Percentiles rank a stretch among this genome's conserved stretches.
These are phyloP conservation scores for Fusarium marasasianum DNA, from an alignment of 2,329 filamentous ascomycete species.

Conservation along the genomic window DNA sequence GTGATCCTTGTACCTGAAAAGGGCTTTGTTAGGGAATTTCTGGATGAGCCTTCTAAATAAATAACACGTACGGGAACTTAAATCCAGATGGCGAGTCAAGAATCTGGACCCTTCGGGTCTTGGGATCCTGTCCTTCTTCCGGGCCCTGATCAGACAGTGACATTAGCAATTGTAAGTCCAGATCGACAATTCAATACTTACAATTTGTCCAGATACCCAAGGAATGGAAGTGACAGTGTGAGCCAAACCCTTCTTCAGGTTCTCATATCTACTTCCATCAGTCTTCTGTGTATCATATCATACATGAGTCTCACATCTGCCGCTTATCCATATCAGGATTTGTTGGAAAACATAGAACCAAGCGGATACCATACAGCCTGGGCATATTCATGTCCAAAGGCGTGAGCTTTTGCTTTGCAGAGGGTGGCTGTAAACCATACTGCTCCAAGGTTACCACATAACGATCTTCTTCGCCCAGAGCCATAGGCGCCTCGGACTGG, in stretches of 20 bases:
- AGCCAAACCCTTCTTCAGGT: neutral
- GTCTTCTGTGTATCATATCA: neutral
- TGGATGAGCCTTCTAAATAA: rapidly evolving
- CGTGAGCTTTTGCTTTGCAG: neutral
- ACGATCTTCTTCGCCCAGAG: neutral
- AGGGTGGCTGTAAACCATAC: neutral
- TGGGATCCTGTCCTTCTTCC: neutral
- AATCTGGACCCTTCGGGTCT: neutral
- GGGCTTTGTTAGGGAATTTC: neutral
- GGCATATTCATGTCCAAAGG: neutral
- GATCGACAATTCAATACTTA: neutral
- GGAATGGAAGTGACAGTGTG: neutral
- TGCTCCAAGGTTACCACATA: neutral
- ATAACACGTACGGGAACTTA: neutral
- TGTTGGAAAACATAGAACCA: neutral
- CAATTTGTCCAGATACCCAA: neutral
- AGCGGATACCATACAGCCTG: neutral
- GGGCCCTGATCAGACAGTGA: neutral
- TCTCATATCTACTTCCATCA: neutral
- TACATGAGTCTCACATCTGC: neutral
- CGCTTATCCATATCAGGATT: neutral
- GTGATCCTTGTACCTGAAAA: neutral
- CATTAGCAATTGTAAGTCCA: neutral
- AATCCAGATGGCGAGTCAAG: neutral
- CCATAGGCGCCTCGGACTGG: neutral